Conservation (phyloP, 176 grass and related monocot genomes). For the Zoysia japonica region DNA sequence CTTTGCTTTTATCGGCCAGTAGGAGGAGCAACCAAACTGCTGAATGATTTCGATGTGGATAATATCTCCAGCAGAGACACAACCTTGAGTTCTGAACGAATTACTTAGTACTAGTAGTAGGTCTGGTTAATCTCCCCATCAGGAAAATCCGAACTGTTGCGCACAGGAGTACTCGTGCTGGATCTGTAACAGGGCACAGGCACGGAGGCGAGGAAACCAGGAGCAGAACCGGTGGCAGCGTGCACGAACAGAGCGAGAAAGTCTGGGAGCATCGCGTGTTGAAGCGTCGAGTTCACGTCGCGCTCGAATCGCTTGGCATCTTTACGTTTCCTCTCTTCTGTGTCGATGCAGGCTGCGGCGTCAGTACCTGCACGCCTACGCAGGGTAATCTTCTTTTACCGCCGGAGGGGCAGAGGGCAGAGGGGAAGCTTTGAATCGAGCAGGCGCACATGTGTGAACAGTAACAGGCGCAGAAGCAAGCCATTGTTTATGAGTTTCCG, state of each 20-base stretch:
- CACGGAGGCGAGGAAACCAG: neutral
- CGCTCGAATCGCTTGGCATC: constrained; percentile 1
- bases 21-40: neutral
- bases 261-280: neutral
- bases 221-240: constrained; percentile 5
- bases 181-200: too few species aligned
- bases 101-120: too few species aligned
- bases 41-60: neutral
- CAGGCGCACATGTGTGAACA: constrained; percentile 38
- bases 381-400: constrained; percentile 37
- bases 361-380: constrained; percentile 31
- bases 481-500: constrained; percentile 83
- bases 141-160: neutral
- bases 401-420: neutral
- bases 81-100: too few species aligned
- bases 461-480: neutral
- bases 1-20: constrained; percentile 12
- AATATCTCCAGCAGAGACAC: neutral
- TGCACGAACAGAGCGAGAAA: constrained; percentile 26
- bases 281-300: constrained; percentile 18
- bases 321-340: constrained; percentile 30
- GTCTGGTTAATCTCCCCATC: neutral
- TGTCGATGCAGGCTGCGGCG: neutral
- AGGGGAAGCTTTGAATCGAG: constrained; percentile 14
- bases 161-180: too few species aligned